Evolutionary conservation across 768 basidiomycete species (phyloP).

Genomic region (Rhodotorula kratochvilovae): DNA sequence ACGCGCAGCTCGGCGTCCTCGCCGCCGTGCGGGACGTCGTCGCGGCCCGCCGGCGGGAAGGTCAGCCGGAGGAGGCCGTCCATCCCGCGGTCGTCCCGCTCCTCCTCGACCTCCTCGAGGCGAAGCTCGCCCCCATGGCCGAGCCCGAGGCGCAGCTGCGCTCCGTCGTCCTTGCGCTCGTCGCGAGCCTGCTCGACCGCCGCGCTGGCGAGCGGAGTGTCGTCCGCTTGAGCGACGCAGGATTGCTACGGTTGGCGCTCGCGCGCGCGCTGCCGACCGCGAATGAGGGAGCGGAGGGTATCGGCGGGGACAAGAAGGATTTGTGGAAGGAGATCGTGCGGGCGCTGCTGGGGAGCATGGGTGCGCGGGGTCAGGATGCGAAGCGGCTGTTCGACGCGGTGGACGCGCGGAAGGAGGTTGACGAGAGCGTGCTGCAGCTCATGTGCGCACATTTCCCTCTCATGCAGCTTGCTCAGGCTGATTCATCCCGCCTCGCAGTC

Average conservation of each 20-base stretch:
- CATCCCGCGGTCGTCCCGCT: neutral
- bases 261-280: neutral
- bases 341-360: neutral
- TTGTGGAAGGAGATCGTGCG: neutral
- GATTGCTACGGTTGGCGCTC: neutral
- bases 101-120: constrained; percentile 7
- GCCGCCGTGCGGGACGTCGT: neutral
- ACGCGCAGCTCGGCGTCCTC: neutral
- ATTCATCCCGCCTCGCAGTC: neutral
- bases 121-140: constrained; percentile 4
- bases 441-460: neutral
- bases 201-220: neutral
- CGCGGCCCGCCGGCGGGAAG: neutral
- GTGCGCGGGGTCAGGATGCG: neutral
- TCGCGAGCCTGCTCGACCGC: neutral
- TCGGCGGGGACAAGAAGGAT: neutral
- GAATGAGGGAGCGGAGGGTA: neutral
- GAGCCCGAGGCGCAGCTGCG: neutral
- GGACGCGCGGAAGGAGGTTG: neutral
- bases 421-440: neutral
- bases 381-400: neutral
- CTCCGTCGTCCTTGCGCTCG: neutral
- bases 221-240: neutral
- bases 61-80: neutral
- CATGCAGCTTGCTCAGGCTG: neutral